These are phyloP conservation scores for Termitomyces sp. DNA, from an alignment of 1,284 basidiomycete species.

Conservation along the genomic window DNA sequence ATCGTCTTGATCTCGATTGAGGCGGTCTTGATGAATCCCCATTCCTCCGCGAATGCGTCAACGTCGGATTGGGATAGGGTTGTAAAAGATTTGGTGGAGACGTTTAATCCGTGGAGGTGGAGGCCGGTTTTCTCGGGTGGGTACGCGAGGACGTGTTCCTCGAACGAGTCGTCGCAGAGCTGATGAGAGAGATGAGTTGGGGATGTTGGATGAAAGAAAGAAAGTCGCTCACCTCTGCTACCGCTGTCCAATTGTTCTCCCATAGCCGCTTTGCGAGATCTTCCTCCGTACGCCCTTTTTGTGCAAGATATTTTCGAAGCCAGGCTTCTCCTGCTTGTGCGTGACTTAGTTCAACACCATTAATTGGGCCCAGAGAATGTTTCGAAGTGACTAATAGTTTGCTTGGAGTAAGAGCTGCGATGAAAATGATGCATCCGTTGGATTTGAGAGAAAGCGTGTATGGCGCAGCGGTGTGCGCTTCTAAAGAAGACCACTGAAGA, in stretches of 20 bases:
- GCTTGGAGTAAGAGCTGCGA: slow-evolving; percentile 75
- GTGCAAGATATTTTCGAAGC: slow-evolving; percentile 71
- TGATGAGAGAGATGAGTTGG: background rate
- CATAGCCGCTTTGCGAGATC: slow-evolving; percentile 77
- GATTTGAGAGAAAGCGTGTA: slow-evolving; percentile 93
- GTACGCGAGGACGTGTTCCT: slow-evolving; percentile 94
- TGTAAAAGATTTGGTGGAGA: slow-evolving; percentile 64
- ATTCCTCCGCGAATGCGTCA: slow-evolving; percentile 79
- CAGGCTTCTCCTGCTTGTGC: slow-evolving; percentile 80
- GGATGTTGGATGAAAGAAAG: background rate
- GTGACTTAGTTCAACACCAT: slow-evolving; percentile 47
- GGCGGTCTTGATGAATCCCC: slow-evolving; percentile 87
- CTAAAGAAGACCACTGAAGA: slow-evolving; percentile 73
- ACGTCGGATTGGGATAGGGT: slow-evolving; percentile 72
- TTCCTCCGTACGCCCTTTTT: slow-evolving; percentile 62
- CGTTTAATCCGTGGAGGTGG: slow-evolving; percentile 91
- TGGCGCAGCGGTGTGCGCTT: slow-evolving; percentile 69
- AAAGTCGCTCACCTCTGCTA: slow-evolving; percentile 68
- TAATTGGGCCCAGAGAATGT: slow-evolving; percentile 68
- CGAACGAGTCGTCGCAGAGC: slow-evolving; percentile 97
- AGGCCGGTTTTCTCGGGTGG: slow-evolving; percentile 81
- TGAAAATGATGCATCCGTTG: slow-evolving; percentile 98
- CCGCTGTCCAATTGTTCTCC: slow-evolving; percentile 83
- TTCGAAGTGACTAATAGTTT: slow-evolving; percentile 90
- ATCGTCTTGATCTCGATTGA: slow-evolving; percentile 61